A percentile compares a stretch with the other conserved stretches of the same genome.
phyloP scores from a whole-genome alignment of 2,329 filamentous ascomycete species.

The Hawksworthiomyces lignivorus region DNA sequence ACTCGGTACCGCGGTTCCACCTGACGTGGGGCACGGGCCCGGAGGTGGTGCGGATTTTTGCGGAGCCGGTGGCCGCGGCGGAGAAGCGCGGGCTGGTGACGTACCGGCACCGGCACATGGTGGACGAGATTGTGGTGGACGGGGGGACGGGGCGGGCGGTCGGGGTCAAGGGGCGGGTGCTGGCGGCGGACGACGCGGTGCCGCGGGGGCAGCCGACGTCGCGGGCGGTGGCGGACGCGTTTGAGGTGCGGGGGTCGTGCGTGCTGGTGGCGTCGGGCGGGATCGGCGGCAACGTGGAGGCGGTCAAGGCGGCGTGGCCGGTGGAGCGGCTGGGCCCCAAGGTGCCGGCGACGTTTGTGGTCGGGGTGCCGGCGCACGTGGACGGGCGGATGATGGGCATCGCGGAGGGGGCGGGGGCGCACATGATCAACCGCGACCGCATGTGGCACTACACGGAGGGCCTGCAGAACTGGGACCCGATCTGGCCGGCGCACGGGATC shows the following conservation, averaged over 20 bases:
- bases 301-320: conserved; percentile 52
- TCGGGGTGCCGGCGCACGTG: conserved; percentile 57
- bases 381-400: conserved; percentile 57
- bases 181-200: conserved; percentile 39
- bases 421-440: conserved; percentile 51
- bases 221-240: conserved; percentile 38
- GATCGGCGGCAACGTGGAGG: conserved; percentile 55
- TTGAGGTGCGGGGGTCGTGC: conserved; percentile 45
- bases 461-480: conserved; percentile 52
- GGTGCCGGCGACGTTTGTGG: conserved; percentile 47
- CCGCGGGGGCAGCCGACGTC: conserved; percentile 45
- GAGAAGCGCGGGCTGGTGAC: conserved; percentile 44
- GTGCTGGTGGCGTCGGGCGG: conserved; percentile 51
- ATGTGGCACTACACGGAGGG: conserved; percentile 64
- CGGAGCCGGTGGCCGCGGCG: conserved; percentile 45
- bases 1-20: conserved; percentile 57
- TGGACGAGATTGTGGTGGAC: conserved; percentile 49
- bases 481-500: conserved; percentile 55
- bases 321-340: conserved; percentile 47
- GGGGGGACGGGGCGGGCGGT: conserved; percentile 39
- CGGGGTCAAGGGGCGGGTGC: conserved; percentile 45
- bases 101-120: conserved; percentile 49
- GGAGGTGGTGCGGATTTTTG: conserved; percentile 50
- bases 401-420: conserved; percentile 42
- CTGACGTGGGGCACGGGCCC: conserved; percentile 55